Evolutionary conservation across 495 filamentous ascomycete species (phyloP), one percentile per base, ranked within the genome.

Genomic region (Penicillium verhagenii): DNA sequence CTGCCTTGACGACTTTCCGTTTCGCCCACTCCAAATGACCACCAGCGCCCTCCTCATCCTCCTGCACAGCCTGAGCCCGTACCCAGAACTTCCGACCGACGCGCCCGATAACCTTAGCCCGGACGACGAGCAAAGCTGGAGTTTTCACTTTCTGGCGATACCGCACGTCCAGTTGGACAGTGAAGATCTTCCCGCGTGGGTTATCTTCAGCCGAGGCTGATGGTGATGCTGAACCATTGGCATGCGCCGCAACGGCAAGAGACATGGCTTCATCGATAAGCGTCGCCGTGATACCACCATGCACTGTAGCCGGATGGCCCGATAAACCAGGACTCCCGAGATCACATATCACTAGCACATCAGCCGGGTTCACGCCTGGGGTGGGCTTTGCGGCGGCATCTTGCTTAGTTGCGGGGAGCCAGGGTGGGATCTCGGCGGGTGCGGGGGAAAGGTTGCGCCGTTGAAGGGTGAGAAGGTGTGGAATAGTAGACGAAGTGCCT

Each of bases 251-350:
- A 10, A 76, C 66, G 25, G 70, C 67, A 18, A 72, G 47, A 5
- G 65, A 73, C 72, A 77, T 75, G 11, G 79, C 76, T 69, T 86
- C 85, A 70, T 91, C 90, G 56, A 90, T 83, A 25, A 90, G 60
- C 1, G 86, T 89, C 1, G 87, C 88, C 28, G 90, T 67, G 11
- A 92, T 56, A 6, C 75, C 75, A 1, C 75, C 75, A 53, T 78
- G 75, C 21, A 65, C 72, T 1, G 68, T 75, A 0, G 44, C 53
- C 13, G 75, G 71, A 52, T 77, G 72, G 0, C 75, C 75, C 24
- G 65, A 67, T 0, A 78, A 43, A 1, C 75, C 75, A 3, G 73
- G 66, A 11, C 58, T 61, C 1, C 59, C 57, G 4, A 78, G 64
- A 10, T 68, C 58, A 24, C 72, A 58, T 14, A 75, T 53, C 69